A percentile compares a stretch with the other conserved stretches of the same genome.
Evolutionary conservation across 148 eudicot species (phyloP).

Genomic region (Camellia granthamiana): DNA sequence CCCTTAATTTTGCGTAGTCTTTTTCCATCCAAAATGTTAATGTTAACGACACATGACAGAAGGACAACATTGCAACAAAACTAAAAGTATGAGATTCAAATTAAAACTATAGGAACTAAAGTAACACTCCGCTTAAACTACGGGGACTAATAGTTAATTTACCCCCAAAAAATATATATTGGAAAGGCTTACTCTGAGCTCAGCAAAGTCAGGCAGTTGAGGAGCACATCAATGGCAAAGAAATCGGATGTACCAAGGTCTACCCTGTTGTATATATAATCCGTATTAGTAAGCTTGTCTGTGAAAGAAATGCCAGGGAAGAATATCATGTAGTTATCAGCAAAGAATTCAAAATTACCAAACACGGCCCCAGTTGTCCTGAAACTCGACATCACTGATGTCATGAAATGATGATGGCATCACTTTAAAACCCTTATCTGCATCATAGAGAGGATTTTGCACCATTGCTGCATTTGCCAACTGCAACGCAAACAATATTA

Average conservation of each 20-base stretch:
- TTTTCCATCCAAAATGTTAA: no score
- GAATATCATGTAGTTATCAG: neutral
- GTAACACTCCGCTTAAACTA: no score
- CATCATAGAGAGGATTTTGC: slow-evolving; percentile 74
- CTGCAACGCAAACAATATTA: slow-evolving; percentile 36
- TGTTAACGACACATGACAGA: no score
- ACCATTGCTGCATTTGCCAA: slow-evolving; percentile 71
- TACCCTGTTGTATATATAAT: slow-evolving; percentile 56
- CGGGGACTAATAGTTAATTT: no score
- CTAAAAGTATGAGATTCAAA: no score
- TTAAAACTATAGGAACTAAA: no score
- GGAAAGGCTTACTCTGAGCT: slow-evolving; percentile 79
- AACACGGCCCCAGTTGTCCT: slow-evolving; percentile 96
- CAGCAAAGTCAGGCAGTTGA: slow-evolving; percentile 83
- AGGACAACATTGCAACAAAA: no score
- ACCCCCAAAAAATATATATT: neutral
- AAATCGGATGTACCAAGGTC: slow-evolving; percentile 92
- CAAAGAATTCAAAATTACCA: slow-evolving; percentile 46
- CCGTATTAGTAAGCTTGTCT: slow-evolving; percentile 9
- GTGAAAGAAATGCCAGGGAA: neutral
- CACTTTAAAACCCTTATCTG: slow-evolving; percentile 65
- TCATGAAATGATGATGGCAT: slow-evolving; percentile 97
- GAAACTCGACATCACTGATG: slow-evolving; percentile 83
- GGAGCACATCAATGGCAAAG: slow-evolving; percentile 82
- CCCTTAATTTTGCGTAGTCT: no score